Base-by-base conservation (phyloP, 2,329 filamentous ascomycete species). In the Nemania serpens region DNA sequence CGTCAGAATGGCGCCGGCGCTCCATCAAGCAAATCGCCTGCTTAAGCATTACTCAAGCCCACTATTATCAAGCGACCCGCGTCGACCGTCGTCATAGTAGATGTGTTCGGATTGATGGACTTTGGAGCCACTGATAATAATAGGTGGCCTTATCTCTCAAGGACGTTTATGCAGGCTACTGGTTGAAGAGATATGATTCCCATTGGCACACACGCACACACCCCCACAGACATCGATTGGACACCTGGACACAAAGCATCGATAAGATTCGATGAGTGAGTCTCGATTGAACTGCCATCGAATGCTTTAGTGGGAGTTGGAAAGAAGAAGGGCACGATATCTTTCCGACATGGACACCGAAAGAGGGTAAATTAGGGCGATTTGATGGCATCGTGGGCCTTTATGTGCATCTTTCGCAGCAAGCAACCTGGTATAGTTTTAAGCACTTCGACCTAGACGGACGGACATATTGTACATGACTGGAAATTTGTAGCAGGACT, bases 1-100 rank as follows among this genome's bases (percentile, higher is more conserved):
- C 85, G 86, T 58, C 86, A 88, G 77, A 88, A 88, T 68, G 86
- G 86, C 61, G 79, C 81, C 17, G 78, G 79, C 56, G 82, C 80
- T 56, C 82, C 84, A 51, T 80, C 79, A 34, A 86, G 75, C 81
- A 87, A 87, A 77, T 87, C 84, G 43, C 83, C 84, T 42, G 83
- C 83, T 56, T 87, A 84, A 77, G 68, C 29, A 29, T 52, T 18
- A 49, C 54, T 55, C 57, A 55, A 51, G 58, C 49, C 57, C 51
- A 66, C 51, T 55, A 55, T 59, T 46, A 60, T 66, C 55, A 56
- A 56, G 45, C 43, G 25, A 50, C 48, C 41, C 36, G 29, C 37
- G 45, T 55, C 48, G 17, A 48, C 68, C 70, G 68, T 66, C 62
- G 49, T 66, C 62, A 46, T 72, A 68, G 68, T 68, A 36, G 65